Base-by-base conservation (phyloP, 1,284 basidiomycete species). In the Acaromyces ingoldii region DNA sequence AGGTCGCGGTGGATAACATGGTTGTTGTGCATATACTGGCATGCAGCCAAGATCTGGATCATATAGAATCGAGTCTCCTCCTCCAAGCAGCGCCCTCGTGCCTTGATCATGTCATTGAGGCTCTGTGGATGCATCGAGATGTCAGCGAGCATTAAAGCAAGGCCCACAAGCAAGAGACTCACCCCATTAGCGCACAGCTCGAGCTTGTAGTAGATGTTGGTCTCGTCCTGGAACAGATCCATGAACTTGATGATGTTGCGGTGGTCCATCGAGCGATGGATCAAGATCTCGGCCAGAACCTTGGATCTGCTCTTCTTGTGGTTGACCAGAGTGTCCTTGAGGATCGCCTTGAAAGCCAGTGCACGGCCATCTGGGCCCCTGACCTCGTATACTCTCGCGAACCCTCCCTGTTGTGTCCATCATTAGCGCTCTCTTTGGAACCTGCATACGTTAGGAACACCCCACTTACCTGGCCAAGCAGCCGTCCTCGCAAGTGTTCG, bases 201-300 rank as follows among this genome's bases (percentile, higher is more conserved):
- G 45, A 98, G 84, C 7, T 87, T 86, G 85, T 98, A 95, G 78
- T 97, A 98, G 22, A 98, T 92, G 76, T 97, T 92, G 47, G 89
- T 85, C 7, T 85, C 82, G 73, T 96, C 93, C 77, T 98, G 92
- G 73, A 97, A 97, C 76, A 91, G 93, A 63, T 96, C 91, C 53
- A 88, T 82, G 75, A 98, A 97, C 17, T 80, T 79, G 57, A 97
- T 91, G 57, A 98, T 88, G 77, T 98, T 91, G 22, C 91, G 88
- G 70, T 98, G 93, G 31, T 85, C 78, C 49, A 97, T 83, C 19
- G 90, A 87, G 57, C 87, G 85, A 77, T 98, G 93, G 51, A 98
- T 91, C 81, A 95, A 96, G 76, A 98, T 97, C 81, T 98, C 93
- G 57, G 92, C 92, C 70, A 93, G 96, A 55, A 63, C 55, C 58